These are phyloP conservation scores for Saccharomyces hybrid DNA, from an alignment of 1,139 yeast genomes.

Conservation along the genomic window DNA sequence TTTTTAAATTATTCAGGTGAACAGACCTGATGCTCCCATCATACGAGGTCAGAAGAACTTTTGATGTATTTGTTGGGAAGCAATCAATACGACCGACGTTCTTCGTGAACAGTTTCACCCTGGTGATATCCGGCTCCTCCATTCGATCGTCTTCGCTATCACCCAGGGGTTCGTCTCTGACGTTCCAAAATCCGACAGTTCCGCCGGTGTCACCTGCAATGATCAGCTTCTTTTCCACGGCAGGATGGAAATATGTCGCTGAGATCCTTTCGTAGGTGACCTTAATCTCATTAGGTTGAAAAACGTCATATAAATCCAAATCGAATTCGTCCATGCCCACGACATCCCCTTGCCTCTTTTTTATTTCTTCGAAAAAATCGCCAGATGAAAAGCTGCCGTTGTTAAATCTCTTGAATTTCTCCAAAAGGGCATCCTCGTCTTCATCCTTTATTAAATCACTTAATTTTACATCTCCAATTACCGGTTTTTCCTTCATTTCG, in stretches of 20 bases:
- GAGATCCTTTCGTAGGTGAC: slow-evolving; percentile 70
- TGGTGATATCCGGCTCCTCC: slow-evolving; percentile 51
- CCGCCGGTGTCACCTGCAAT: slow-evolving; percentile 87
- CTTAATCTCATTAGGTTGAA: slow-evolving; percentile 65
- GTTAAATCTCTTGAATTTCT: slow-evolving; percentile 35
- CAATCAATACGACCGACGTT: slow-evolving; percentile 59
- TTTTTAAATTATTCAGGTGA: slow-evolving; percentile 55
- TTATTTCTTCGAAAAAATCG: slow-evolving; percentile 57
- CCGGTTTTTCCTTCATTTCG: slow-evolving; percentile 44
- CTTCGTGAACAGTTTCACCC: slow-evolving; percentile 69
- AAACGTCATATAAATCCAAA: slow-evolving; percentile 46
- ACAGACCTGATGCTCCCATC: slow-evolving; percentile 77
- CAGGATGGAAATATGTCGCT: slow-evolving; percentile 69
- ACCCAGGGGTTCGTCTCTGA: slow-evolving; percentile 35
- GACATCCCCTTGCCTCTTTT: slow-evolving; percentile 33
- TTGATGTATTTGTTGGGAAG: slow-evolving; percentile 43
- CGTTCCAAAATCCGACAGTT: slow-evolving; percentile 84
- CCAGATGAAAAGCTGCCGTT: slow-evolving; percentile 60
- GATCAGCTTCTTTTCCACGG: slow-evolving; percentile 51
- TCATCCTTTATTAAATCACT: slow-evolving; percentile 44
- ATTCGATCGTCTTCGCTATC: slow-evolving; percentile 35
- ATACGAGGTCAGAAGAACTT: slow-evolving; percentile 65
- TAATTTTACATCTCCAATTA: slow-evolving; percentile 56
- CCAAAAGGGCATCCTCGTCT: slow-evolving; percentile 35
- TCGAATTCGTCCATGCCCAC: slow-evolving; percentile 11